Evolutionary conservation across 805 yeast genomes (phyloP), one percentile per base, ranked within the genome.

Genomic region (Isabelozyma heimii): DNA sequence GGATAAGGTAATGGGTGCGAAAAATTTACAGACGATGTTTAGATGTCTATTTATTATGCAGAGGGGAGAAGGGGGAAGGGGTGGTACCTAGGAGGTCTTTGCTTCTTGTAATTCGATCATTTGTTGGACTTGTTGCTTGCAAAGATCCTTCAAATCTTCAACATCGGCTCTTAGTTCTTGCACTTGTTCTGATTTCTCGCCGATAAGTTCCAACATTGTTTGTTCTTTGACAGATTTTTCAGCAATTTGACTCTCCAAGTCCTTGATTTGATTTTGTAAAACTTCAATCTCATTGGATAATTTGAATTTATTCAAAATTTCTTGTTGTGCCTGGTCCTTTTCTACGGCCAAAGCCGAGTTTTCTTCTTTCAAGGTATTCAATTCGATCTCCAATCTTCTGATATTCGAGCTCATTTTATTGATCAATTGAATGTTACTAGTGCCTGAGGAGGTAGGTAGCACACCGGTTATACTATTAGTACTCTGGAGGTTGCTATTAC

Each of bases 131-230:
- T 92, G 99, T 52, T 80, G 80, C 52, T 82, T 77, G 65, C 90
- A 79, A 73, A 94, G 73, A 43, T 89, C 95, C 67, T 94, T 94
- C 66, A 92, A 75, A 66, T 94, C 99, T 4, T 75, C 78, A 14
- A 94, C 92, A 61, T 94, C 99, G 7, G 95, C 96, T 54, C 77
- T 79, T 42, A 94, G 75, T 65, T 94, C 99, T 48, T 84, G 87
- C 5, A 89, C 92, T 52, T 75, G 77, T 63, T 95, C 99, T 5
- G 89, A 78, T 62, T 91, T 91, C 61, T 91, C 97, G 5, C 97
- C 97, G 13, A 92, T 73, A 49, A 88, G 62, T 56, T 83, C 87
- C 42, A 91, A 67, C 44, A 88, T 79, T 5, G 85, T 80, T 47
- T 77, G 75, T 51, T 82, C 82, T 5, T 80, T 53, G 48, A 54